phyloP scores from a whole-genome alignment of 2,329 filamentous ascomycete species.

The Raffaelea ambrosiae region DNA sequence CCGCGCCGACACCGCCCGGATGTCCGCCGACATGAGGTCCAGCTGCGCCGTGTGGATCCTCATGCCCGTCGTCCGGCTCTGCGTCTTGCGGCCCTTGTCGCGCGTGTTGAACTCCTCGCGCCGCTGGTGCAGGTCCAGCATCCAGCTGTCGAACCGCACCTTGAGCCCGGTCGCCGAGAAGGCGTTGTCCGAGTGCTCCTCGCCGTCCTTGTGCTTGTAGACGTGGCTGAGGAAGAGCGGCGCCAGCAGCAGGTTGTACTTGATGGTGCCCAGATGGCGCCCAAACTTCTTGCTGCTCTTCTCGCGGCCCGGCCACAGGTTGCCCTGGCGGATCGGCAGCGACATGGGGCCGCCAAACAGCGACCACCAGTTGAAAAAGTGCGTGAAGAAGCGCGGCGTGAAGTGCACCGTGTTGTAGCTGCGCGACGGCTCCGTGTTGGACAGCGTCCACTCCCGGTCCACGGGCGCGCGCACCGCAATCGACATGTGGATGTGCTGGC shows the following conservation, averaged over 20 bases:
- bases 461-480: slow-evolving; percentile 82
- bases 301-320: slow-evolving; percentile 82
- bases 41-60: slow-evolving; percentile 92
- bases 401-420: slow-evolving; percentile 97
- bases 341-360: slow-evolving; percentile 94
- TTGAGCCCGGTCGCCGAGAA: slow-evolving; percentile 95
- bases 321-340: slow-evolving; percentile 84
- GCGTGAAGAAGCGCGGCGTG: slow-evolving; percentile 91
- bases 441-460: slow-evolving; percentile 76
- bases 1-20: slow-evolving; percentile 85
- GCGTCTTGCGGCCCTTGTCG: slow-evolving; percentile 65
- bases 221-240: slow-evolving; percentile 93
- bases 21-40: slow-evolving; percentile 83
- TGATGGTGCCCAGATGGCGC: slow-evolving; percentile 93
- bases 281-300: slow-evolving; percentile 99
- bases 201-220: slow-evolving; percentile 95
- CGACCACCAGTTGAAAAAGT: slow-evolving; percentile 98
- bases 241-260: slow-evolving; percentile 88
- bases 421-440: slow-evolving; percentile 64
- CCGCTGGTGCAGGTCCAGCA: slow-evolving; percentile 90
- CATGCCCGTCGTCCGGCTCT: slow-evolving; percentile 82
- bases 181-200: slow-evolving; percentile 67
- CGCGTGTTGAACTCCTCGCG: slow-evolving; percentile 84
- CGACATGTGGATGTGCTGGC: slow-evolving; percentile 92
- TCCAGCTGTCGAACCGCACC: slow-evolving; percentile 91